Evolutionary conservation across 2,329 filamentous ascomycete species (phyloP), one percentile per base, ranked within the genome.

Genomic region (Aureobasidium sp.): DNA sequence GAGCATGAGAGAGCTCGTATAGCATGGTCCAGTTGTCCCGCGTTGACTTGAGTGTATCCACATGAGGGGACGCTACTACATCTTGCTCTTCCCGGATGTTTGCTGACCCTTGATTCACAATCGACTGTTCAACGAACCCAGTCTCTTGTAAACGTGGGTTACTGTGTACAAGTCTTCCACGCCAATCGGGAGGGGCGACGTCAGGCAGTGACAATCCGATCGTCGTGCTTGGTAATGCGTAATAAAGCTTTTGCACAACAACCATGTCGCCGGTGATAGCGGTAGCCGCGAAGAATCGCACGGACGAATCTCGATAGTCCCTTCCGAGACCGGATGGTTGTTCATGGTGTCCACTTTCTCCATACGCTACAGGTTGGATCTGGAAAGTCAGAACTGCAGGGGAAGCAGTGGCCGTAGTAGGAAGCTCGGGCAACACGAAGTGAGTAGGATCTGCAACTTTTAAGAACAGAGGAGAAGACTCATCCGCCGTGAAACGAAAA

Each of bases 361-460:
- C 46, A 29, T 49, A 60, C 35, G 49, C 38, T n/a, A 33, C 55
- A 35, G 57, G 40, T 37, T 62, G 43, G 5, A 64, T n/a, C 21
- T 40, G 13, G 10, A 62, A 40, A 19, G 27, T 23, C 17, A 49
- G 19, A 19, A 27, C 38, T 9, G 31, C 23, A 9, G 29, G 6
- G 2, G 51, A 13, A 33, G 49, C 33, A 38, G 23, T 23, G 8
- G 31, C 23, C 4, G 55, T 38, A 4, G 54, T 40, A n/a, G 37
- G 50, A 4, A 42, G 8, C 17, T 43, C 58, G 15, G 64, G 55
- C 11, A 73, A 54, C 1, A 64, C 58, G 5, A 74, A 38, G 1
- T 57, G 17, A n/a, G 61, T 64, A 6, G 69, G 68, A 60, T 74
- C 72, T 1, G 69, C 68, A 17, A 61, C 64, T 3, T 65, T 29